Conservation (phyloP, 2,329 filamentous ascomycete genomes). For the Xylaria sp. region DNA sequence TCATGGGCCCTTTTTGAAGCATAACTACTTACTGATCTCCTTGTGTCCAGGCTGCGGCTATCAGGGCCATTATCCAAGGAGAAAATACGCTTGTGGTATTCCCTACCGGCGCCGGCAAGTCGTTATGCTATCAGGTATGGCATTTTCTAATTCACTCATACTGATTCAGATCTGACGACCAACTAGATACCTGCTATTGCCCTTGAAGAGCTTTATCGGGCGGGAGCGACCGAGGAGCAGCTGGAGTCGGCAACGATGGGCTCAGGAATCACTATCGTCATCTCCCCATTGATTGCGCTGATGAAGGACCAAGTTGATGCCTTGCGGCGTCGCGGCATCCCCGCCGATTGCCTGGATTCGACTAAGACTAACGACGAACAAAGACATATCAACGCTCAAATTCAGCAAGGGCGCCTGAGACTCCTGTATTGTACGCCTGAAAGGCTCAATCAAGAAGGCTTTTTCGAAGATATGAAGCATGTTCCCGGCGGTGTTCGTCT, state of each 20-base stretch:
- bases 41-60: conserved; percentile 43
- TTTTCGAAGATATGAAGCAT: conserved; percentile 60
- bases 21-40: background rate
- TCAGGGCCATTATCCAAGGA: conserved; percentile 45
- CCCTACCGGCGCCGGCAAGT: conserved; percentile 57
- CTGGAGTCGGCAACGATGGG: conserved; percentile 30
- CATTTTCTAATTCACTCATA: background rate
- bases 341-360: conserved; percentile 62
- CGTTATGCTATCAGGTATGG: conserved; percentile 53
- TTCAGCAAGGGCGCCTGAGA: conserved; percentile 54
- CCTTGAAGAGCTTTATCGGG: conserved; percentile 50
- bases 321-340: conserved; percentile 54
- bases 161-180: background rate
- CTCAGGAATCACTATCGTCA: conserved; percentile 60
- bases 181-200: conserved; percentile 53
- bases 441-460: conserved; percentile 65
- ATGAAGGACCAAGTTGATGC: conserved; percentile 68
- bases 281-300: conserved; percentile 61
- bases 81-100: conserved; percentile 52
- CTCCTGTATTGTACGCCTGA: conserved; percentile 66
- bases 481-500: conserved; percentile 62
- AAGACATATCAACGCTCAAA: conserved; percentile 43
- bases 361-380: conserved; percentile 57
- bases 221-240: conserved; percentile 12
- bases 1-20: background rate